Percentiles rank a stretch among this genome's conserved stretches.
Conservation (phyloP, 495 filamentous ascomycete species). For the Neurospora sp. region DNA sequence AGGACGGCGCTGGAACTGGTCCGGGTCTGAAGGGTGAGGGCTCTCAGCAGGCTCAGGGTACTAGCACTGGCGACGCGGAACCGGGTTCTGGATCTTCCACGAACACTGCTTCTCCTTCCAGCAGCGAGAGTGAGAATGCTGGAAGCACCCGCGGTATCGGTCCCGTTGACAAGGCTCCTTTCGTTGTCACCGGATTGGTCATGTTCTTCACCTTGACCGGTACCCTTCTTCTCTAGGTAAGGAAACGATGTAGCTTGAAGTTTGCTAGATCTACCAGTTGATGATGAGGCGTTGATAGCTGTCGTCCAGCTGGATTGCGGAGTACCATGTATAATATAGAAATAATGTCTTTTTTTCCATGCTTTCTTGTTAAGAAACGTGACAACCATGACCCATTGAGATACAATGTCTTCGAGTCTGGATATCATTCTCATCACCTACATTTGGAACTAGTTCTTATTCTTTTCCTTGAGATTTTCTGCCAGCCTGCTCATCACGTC, state of each 20-base stretch:
- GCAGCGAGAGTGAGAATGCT: constrained; percentile 24
- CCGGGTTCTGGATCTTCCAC: constrained; percentile 50
- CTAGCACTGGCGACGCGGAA: constrained; percentile 51
- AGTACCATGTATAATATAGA: background rate
- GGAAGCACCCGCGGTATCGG: constrained; percentile 24
- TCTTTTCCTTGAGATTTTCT: background rate
- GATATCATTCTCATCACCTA: background rate
- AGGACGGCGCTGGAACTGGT: constrained; percentile 59
- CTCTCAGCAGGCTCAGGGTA: constrained; percentile 55
- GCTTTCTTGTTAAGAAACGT: background rate
- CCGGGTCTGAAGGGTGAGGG: constrained; percentile 62
- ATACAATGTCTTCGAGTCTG: background rate
- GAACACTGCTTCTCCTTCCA: constrained; percentile 24
- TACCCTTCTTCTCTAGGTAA: constrained; percentile 47
- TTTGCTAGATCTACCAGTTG: background rate
- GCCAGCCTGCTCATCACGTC: background rate
- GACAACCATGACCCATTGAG: background rate
- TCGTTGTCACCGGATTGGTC: constrained; percentile 45
- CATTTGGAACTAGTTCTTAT: background rate
- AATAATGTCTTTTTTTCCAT: background rate
- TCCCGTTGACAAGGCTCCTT: constrained; percentile 42
- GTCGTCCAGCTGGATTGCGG: background rate
- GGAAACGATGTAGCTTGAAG: background rate
- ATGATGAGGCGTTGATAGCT: background rate
- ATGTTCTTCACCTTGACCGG: constrained; percentile 53